Percentiles rank a stretch among this genome's conserved stretches.
Conservation (phyloP, 2,329 filamentous ascomycete genomes). For the Podosphaera xanthii region DNA sequence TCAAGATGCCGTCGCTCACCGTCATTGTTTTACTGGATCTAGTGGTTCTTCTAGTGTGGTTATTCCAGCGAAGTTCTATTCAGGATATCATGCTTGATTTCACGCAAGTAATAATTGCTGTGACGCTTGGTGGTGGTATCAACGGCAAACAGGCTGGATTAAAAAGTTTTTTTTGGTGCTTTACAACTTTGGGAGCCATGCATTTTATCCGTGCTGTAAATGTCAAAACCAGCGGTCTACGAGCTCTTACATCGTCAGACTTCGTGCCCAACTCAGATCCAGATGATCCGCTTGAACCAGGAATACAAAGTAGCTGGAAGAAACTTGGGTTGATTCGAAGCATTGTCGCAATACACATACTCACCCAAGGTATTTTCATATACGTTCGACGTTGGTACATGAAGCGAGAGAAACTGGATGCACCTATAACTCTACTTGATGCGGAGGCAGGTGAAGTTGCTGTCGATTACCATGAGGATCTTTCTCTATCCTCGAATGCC, state of each 20-base stretch:
- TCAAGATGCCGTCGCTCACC: slow-evolving; percentile 65
- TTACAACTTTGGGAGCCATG: slow-evolving; percentile 33
- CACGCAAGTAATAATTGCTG: slow-evolving; percentile 78
- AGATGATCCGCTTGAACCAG: slow-evolving; percentile 25
- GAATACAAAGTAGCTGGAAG: slow-evolving; percentile 25
- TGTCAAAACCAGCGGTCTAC: slow-evolving; percentile 12
- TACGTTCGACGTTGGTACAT: slow-evolving; percentile 49
- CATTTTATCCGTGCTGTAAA: slow-evolving; percentile 13
- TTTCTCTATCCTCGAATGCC: slow-evolving; percentile 7
- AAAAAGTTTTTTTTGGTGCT: slow-evolving; percentile 48
- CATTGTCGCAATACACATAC: slow-evolving; percentile 49
- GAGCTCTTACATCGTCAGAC: slow-evolving; percentile 12
- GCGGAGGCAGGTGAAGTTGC: slow-evolving; percentile 35
- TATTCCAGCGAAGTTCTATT: slow-evolving; percentile 68
- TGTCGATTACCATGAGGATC: slow-evolving; percentile 29
- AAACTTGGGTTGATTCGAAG: slow-evolving; percentile 44
- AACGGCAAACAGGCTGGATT: slow-evolving; percentile 44
- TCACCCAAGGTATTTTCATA: slow-evolving; percentile 49
- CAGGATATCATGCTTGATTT: slow-evolving; percentile 77
- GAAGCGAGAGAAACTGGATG: slow-evolving; percentile 32
- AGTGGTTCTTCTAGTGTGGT: slow-evolving; percentile 63
- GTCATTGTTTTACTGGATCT: slow-evolving; percentile 70
- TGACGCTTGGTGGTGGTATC: slow-evolving; percentile 67
- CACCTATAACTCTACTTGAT: slow-evolving; percentile 27
- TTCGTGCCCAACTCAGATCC: slow-evolving; percentile 14